Percentiles rank a stretch among this genome's conserved stretches.
Conservation (phyloP, 345 rosid genomes). For the Fremontodendron californicum region DNA sequence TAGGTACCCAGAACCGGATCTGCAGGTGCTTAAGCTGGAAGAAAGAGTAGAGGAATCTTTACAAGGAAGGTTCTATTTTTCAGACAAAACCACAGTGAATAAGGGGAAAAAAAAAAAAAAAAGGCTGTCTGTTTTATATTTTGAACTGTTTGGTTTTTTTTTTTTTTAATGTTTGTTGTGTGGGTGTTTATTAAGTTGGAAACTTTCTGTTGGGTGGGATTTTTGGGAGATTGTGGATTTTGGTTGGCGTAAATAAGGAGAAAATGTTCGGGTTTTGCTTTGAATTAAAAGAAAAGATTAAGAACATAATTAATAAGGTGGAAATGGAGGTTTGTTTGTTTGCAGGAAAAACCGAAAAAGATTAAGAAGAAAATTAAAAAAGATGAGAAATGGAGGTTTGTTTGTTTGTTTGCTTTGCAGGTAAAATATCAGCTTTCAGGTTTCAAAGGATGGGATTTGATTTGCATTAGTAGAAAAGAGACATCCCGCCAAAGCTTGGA, state of each 20-base stretch:
- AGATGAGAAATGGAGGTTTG: conserved; percentile 32
- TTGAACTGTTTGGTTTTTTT: background rate
- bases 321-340: too few species aligned
- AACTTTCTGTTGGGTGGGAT: conserved; percentile 7
- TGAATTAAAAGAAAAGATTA: background rate
- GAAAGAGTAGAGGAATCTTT: conserved; percentile 43
- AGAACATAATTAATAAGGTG: too few species aligned
- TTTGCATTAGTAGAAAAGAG: conserved; percentile 22
- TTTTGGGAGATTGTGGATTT: background rate
- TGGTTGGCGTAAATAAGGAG: conserved; percentile 4
- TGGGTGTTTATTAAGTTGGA: background rate
- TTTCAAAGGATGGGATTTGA: background rate
- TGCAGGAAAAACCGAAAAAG: background rate
- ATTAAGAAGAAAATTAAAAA: background rate
- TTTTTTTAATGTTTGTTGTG: background rate
- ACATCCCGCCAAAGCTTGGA: conserved; percentile 68
- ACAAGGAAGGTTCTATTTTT: conserved; percentile 27
- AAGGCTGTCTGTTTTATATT: background rate
- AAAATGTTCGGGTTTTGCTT: background rate
- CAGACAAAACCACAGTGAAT: conserved; percentile 9
- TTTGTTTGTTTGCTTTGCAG: too few species aligned
- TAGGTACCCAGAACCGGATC: conserved; percentile 40
- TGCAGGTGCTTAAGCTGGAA: conserved; percentile 51
- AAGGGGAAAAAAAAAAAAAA: conserved; percentile 4
- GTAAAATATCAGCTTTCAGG: conserved; percentile 33